Evolutionary conservation across 768 basidiomycete species (phyloP).

Genomic region (Dictyophora rubrovolvata): DNA sequence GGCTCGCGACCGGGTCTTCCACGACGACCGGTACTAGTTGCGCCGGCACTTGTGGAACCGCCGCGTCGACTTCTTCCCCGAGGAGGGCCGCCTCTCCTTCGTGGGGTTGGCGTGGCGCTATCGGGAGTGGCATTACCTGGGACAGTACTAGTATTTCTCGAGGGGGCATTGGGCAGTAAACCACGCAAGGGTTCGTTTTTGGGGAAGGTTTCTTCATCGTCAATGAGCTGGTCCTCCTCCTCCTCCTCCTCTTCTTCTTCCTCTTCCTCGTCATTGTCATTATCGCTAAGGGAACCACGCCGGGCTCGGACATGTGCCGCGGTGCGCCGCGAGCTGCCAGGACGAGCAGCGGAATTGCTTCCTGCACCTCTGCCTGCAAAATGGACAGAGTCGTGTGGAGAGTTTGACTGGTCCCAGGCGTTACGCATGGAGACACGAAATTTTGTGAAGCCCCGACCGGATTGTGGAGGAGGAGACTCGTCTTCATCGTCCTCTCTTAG

Average conservation of each 20-base stretch:
- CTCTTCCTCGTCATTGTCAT: constrained; percentile 33
- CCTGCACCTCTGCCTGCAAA: constrained; percentile 21
- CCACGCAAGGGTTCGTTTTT: background rate
- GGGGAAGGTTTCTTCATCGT: constrained; percentile 43
- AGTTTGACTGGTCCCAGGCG: constrained; percentile 10
- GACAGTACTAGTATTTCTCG: background rate
- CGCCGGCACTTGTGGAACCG: background rate
- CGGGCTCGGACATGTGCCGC: constrained; percentile 13
- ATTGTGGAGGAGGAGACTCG: constrained; percentile 29
- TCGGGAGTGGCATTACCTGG: background rate
- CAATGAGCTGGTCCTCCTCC: constrained; percentile 73
- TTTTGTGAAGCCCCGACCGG: constrained; percentile 23
- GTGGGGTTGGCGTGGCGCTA: background rate
- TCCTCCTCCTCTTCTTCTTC: constrained; percentile 57
- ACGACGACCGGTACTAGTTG: background rate
- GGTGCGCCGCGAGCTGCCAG: constrained; percentile 10
- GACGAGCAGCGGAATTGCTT: constrained; percentile 25
- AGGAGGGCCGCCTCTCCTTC: background rate
- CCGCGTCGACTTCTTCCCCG: background rate
- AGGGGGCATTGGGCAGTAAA: background rate
- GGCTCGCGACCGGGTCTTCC: constrained; percentile 6
- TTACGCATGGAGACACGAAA: constrained; percentile 43
- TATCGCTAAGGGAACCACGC: background rate
- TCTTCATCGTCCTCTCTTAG: constrained; percentile 65
- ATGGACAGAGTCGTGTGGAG: background rate